phyloP scores from a whole-genome alignment of 2,329 filamentous ascomycete genomes.

The Cladosporium sp. region DNA sequence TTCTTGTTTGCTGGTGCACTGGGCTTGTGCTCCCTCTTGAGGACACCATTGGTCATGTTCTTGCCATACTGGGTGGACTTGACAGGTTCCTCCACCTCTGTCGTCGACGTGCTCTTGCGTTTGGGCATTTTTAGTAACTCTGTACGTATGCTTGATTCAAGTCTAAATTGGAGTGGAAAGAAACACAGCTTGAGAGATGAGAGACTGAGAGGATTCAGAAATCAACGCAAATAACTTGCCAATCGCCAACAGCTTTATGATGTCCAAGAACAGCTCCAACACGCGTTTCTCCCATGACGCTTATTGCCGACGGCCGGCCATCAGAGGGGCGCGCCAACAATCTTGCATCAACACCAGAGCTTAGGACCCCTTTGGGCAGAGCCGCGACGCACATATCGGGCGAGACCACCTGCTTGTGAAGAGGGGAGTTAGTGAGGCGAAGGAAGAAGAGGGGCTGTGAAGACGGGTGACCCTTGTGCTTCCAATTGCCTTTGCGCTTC shows the following conservation, averaged over 20 bases:
- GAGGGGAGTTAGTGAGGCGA: background rate
- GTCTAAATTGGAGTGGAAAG: background rate
- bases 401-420: background rate
- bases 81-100: background rate
- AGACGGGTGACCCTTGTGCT: background rate
- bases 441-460: background rate
- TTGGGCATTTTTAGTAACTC: background rate
- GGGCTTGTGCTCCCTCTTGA: constrained; percentile 12
- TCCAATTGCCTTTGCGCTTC: background rate
- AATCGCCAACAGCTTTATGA: background rate
- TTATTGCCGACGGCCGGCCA: background rate
- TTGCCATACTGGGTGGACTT: constrained; percentile 8
- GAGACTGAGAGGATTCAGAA: background rate
- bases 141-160: background rate
- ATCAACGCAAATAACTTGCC: background rate
- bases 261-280: background rate
- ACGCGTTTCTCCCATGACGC: background rate
- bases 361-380: background rate
- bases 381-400: background rate
- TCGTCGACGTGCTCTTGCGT: constrained; percentile 6
- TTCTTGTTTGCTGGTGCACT: constrained; percentile 1
- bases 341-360: background rate
- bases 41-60: constrained; percentile 14
- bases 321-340: background rate
- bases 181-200: background rate